Base-by-base conservation (phyloP, 805 yeast species). In the Lipomyces kockii region DNA sequence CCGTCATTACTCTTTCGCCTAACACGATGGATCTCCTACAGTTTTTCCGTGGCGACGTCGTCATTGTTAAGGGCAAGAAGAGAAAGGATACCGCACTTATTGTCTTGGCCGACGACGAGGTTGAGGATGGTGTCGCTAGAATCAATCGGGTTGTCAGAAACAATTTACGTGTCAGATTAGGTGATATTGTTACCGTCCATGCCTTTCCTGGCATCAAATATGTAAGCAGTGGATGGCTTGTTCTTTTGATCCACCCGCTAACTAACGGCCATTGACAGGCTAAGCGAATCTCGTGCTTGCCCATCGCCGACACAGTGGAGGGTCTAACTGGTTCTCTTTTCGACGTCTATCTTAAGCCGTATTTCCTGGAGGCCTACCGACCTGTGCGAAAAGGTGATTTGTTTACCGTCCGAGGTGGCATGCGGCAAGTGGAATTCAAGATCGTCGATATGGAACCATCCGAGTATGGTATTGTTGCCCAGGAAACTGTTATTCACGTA, bases 401-500 rank as follows among this genome's bases (percentile, higher is more conserved):
- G 75, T 95, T 95, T 81, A 87, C 94, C 59, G 98, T 92, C 32
- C 88, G 99, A 79, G 99, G 99, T 77, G 97, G 98, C 78, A 95
- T 95, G 99, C 89, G 99, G 82, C 98, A 94, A 79, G 99, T 95
- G 56, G 99, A 95, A 80, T 95, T 95, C 83, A 96, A 95, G 80
- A 97, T 95, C 59, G 98, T 94, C 58, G 99, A 95, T 72, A 97
- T 95, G 67, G 99, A 95, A 78, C 99, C 99, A 7, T 92, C 91
- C 76, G 98, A 95, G 74, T 90, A 88, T 76, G 99, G 97, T 68
- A 96, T 95, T 77, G 99, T 95, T 58, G 97, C 99, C 22, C 99
- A 95, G 82, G 99, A 95, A 78, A 95, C 99, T 49, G 87, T 95
- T 73, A 95, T 95, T 77, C 99, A 95, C 82, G 67, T 64, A 61